Conservation (phyloP, 441 rosid species). For the Populus tomentosa region DNA sequence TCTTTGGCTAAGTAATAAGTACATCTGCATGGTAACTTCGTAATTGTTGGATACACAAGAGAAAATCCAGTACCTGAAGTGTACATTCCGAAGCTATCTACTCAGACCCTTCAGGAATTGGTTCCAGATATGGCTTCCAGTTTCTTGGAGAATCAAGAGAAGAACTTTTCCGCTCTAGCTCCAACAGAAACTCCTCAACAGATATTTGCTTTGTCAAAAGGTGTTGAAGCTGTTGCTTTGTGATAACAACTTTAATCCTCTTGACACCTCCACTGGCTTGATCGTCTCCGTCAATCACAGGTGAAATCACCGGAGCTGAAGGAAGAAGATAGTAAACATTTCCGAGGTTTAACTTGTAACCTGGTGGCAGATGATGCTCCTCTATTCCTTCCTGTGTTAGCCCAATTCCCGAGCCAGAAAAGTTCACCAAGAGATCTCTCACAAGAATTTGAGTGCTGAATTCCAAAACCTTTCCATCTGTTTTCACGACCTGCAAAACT, state of each 20-base stretch:
- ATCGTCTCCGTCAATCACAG: background rate
- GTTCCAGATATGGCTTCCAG: background rate
- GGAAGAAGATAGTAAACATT: constrained; percentile 22
- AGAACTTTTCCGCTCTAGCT: background rate
- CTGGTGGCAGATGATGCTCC: background rate
- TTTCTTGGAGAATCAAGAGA: constrained; percentile 4
- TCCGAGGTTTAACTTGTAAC: background rate
- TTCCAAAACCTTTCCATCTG: constrained; percentile 26
- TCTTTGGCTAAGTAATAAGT: too few relatives aligned
- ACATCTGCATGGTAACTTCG: background rate
- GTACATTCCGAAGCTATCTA: background rate
- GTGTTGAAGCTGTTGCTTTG: constrained; percentile 32
- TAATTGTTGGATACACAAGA: background rate
- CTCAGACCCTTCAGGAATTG: background rate
- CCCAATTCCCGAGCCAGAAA: constrained; percentile 22
- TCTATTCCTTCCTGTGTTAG: background rate
- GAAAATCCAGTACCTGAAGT: background rate
- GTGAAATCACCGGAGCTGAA: background rate
- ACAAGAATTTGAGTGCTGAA: constrained; percentile 23
- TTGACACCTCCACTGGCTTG: background rate
- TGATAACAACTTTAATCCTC: constrained; percentile 38
- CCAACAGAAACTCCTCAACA: background rate
- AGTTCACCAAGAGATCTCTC: constrained; percentile 19
- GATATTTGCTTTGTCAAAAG: constrained; percentile 25
- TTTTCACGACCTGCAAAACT: constrained; percentile 30